Base-by-base conservation (phyloP, 176 grass and related monocot species). In the Poa annua region DNA sequence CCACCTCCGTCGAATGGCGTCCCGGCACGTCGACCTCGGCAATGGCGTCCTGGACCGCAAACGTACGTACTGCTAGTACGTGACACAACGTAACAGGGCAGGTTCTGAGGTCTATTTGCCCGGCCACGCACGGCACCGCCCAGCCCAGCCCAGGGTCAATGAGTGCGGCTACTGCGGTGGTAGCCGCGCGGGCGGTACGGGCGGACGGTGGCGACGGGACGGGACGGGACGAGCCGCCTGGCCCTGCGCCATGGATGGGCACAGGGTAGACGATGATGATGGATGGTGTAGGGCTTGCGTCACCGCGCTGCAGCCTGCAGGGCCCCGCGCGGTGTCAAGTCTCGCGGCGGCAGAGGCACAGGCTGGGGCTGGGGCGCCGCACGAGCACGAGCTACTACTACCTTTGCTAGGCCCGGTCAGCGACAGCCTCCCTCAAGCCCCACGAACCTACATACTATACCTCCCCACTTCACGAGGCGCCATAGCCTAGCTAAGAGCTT, bases 251-350 rank as follows among this genome's bases (percentile, higher is more conserved):
- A n/a, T 54, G 24, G 11, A 60, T 60, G 39, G 35, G 4, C 2
- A 11, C 7, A 45, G 11, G 44, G 44, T 45, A 11, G 44, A 45
- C 11, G 41, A 42, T 29, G 29, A 29, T 42, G 68, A 38, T 29
- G 21, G 32, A 55, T 69, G 70, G 62, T 80, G 86, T 93, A 93
- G 92, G 96, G 92, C 85, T 95, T 87, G 94, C 96, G 92, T 98
- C 96, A 92, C 51, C 21, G 21, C 45, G 44, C 29, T 29, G 51
- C 41, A 41, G 39, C 36, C 8, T 9, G 42, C 9, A 65, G 65
- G 25, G 38, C 38, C 88, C 89, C 81, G 94, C 92, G 66, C 51
- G 66, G 80, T 85, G 92, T 98, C 95, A 95, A 93, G 88, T 95
- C 88, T 66, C 44, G 85, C 92, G 92, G 96, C 89, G 92, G 90